These are phyloP conservation scores for Exserohilum rostratum DNA, from an alignment of 2,329 filamentous ascomycete genomes.

Conservation along the genomic window DNA sequence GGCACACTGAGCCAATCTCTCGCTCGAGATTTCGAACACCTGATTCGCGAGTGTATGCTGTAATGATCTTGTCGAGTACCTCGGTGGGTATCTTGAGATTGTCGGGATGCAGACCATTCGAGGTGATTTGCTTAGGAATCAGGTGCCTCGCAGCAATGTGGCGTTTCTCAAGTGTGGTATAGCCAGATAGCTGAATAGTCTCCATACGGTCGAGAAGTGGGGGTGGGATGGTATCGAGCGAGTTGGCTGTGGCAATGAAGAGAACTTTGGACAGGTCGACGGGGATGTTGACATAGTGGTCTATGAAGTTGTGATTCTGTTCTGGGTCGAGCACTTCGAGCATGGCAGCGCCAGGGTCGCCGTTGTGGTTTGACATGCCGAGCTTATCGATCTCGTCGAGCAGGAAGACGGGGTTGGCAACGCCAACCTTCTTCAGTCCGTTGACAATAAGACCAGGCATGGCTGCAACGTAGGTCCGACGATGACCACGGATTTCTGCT, in stretches of 20 bases:
- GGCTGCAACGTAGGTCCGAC: conserved; percentile 96
- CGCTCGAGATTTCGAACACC: conserved; percentile 96
- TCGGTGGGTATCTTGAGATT: conserved; percentile 80
- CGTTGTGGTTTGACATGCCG: conserved; percentile 87
- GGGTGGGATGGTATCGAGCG: conserved; percentile 90
- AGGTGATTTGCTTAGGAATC: conserved; percentile 92
- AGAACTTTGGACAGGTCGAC: conserved; percentile 95
- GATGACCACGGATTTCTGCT: conserved; percentile 93
- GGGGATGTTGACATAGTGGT: conserved; percentile 95
- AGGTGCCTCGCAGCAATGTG: conserved; percentile 92
- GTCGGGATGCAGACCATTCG: conserved; percentile 79
- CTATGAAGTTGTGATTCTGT: conserved; percentile 92
- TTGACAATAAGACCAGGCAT: conserved; percentile 97
- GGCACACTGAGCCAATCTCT: conserved; percentile 92
- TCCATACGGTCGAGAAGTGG: conserved; percentile 97
- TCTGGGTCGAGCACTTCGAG: conserved; percentile 96
- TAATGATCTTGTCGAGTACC: conserved; percentile 93
- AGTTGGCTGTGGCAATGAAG: conserved; percentile 97
- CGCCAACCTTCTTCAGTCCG: conserved; percentile 91
- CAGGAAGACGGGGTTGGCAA: conserved; percentile 92
- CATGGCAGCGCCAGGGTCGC: conserved; percentile 96
- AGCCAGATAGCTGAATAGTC: conserved; percentile 89
- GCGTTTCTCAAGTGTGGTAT: conserved; percentile 95
- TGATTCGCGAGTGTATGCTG: conserved; percentile 93
- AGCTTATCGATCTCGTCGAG: conserved; percentile 99